Evolutionary conservation across 2,329 filamentous ascomycete genomes (phyloP), one percentile per base, ranked within the genome.

Genomic region (Aureobasidium subglaciale): DNA sequence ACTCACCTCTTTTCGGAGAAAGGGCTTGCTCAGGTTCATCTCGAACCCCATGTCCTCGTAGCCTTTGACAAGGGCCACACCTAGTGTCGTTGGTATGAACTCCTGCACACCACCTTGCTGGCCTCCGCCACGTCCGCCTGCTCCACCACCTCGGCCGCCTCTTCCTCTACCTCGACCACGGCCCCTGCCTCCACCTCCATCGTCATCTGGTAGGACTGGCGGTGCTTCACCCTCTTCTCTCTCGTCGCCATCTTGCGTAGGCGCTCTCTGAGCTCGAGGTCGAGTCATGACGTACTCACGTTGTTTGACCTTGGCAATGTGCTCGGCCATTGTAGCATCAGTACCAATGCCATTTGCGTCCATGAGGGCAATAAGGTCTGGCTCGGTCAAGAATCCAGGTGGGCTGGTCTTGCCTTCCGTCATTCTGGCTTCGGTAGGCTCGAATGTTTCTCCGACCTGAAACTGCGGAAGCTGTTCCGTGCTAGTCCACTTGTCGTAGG

Each of bases 311-410:
- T 92, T 99, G 58, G 88, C 84, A 65, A 99, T 99, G 67, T 99
- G 93, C 65, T 99, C 93, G 0, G 93, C 93, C 93, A 99, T 99
- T 1, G 93, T 99, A 6, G 93, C 93, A 73, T 99, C 93, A 9
- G 93, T 99, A 11, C 93, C 93, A 61, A 99, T 99, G 2, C 93
- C 93, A 67, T 99, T 99, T 41, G 90, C 91, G 73, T 99, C 93
- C 93, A 99, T 99, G 10, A 99, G 80, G 3, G 87, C 87, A 67
- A 99, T 96, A 24, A 99, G 78, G 68, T 99, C 93, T 0, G 93
- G 91, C 68, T 99, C 93, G 0, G 93, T 97, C 27, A 99, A 78
- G 67, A 95, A 96, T 20, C 80, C 82, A 0, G 93, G 93, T 11
- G 91, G 78, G 1, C 80, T 82, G 0, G 93, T 99, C 70, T 95